Evolutionary conservation across 2,329 filamentous ascomycete species (phyloP), one percentile per base, ranked within the genome.

Genomic region (Geoglossum cookeanum): DNA sequence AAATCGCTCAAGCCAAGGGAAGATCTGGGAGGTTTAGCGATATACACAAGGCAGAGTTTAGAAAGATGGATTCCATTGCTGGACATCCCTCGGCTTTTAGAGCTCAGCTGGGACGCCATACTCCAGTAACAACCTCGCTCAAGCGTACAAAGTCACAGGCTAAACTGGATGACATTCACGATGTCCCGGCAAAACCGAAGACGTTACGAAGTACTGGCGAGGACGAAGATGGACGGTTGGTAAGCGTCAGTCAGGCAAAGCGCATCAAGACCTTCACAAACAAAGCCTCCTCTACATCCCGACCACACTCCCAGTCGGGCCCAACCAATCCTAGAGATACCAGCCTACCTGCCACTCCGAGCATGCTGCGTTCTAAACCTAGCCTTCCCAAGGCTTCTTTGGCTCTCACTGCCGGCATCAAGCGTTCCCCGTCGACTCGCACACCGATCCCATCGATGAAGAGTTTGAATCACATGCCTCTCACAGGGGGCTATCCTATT

Each of bases 41-140:
- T 61, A 82, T 80, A 42, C 91, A 97, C 68, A 85, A 87, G 79
- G 81, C 83, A 55, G 80, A 91, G 65, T 96, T 97, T 72, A 87
- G 87, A 71, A 97, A 94, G 75, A 96, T 97, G 91, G 89, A 95
- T 67, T 96, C 90, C 1, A 96, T 97, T 65, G 87, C 81, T 48
- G 83, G 83, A 60, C 90, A 96, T 67, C 77, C 88, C 7, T 94
- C 90, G 9, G 79, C 84, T 15, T 92, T 83, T 72, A 78, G 87
- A 60, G 77, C 77, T 27, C 75, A 78, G 59, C 70, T 75, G 3
- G 75, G 69, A 39, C 75, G 76, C 7, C 69, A 74, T 61, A 76
- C 78, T n/a, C 78, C 79, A 8, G 67, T 71, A 35, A 58, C 27
- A 61, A 62, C 66, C 39, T 68, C 72, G 32, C 67, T 81, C 62